Evolutionary conservation across 2,329 filamentous ascomycete genomes (phyloP).

Genomic region (Onygenales sp.): DNA sequence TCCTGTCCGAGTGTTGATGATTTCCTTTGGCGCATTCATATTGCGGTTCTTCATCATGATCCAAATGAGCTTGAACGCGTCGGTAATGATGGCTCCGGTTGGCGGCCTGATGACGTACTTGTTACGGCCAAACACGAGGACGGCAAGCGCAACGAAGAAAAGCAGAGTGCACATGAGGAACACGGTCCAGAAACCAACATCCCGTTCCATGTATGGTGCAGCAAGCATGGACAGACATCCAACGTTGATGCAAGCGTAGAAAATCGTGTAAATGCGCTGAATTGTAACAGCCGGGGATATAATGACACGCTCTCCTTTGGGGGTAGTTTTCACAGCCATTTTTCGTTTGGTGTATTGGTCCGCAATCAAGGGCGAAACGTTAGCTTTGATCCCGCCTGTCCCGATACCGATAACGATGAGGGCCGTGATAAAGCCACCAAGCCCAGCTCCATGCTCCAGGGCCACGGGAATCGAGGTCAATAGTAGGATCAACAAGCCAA

Average conservation of each 20-base stretch:
- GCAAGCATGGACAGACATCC: slow-evolving; percentile 57
- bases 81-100: slow-evolving; percentile 54
- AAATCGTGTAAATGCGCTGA: slow-evolving; percentile 62
- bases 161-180: slow-evolving; percentile 53
- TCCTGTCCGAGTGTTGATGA: slow-evolving; percentile 10
- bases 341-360: slow-evolving; percentile 54
- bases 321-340: slow-evolving; percentile 36
- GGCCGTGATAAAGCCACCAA: slow-evolving; percentile 45
- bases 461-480: slow-evolving; percentile 44
- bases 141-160: slow-evolving; percentile 52
- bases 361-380: slow-evolving; percentile 49
- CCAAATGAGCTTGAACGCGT: slow-evolving; percentile 53
- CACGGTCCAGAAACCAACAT: slow-evolving; percentile 56
- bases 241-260: slow-evolving; percentile 64
- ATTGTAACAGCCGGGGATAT: slow-evolving; percentile 58
- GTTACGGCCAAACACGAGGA: slow-evolving; percentile 39
- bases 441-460: slow-evolving; percentile 38
- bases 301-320: slow-evolving; percentile 47
- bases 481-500: slow-evolving; percentile 45
- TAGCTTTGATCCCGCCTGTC: slow-evolving; percentile 59
- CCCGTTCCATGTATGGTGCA: slow-evolving; percentile 57
- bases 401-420: slow-evolving; percentile 56
- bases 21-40: slow-evolving; percentile 56
- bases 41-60: slow-evolving; percentile 44
- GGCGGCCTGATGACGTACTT: slow-evolving; percentile 39